A percentile compares a stretch with the other conserved stretches of the same genome.
phyloP scores from a whole-genome alignment of 441 rosid genomes.

The Populus trichocarpa region DNA sequence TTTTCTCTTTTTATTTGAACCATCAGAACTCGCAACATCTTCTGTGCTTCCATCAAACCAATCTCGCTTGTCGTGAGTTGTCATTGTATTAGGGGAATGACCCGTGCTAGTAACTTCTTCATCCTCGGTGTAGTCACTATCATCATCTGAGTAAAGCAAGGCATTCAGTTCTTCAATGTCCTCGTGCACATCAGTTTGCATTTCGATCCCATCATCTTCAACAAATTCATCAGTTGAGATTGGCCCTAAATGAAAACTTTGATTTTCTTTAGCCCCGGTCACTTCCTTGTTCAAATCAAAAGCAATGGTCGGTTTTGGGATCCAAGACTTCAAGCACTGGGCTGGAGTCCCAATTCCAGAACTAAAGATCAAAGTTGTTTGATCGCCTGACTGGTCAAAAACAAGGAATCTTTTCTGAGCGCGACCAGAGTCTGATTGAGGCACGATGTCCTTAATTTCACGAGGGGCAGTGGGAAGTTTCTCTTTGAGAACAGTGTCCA shows the following conservation, averaged over 20 bases:
- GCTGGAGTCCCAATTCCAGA: constrained; percentile 35
- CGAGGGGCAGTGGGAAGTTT: constrained; percentile 24
- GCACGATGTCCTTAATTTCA: constrained; percentile 22
- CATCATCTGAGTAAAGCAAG: constrained; percentile 72
- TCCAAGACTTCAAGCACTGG: constrained; percentile 28
- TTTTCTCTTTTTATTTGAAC: constrained; percentile 59
- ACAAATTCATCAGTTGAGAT: constrained; percentile 18
- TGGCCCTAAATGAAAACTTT: constrained; percentile 14
- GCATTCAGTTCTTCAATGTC: constrained; percentile 92
- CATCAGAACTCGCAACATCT: constrained; percentile 35
- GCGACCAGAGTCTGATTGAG: constrained; percentile 29
- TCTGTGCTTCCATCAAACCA: constrained; percentile 31
- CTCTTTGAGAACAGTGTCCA: constrained; percentile 28
- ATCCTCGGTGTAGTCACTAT: constrained; percentile 34
- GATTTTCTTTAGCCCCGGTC: constrained; percentile 30
- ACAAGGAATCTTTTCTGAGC: constrained; percentile 52
- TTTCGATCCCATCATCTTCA: constrained; percentile 30
- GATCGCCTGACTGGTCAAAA: constrained; percentile 69
- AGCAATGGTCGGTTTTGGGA: constrained; percentile 26
- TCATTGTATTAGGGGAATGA: constrained; percentile 68
- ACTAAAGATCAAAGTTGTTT: constrained; percentile 52
- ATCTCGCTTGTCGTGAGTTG: constrained; percentile 30
- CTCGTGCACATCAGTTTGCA: constrained; percentile 34
- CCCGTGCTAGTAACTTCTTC: constrained; percentile 69
- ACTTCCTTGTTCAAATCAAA: constrained; percentile 26